Conservation (phyloP, 2,329 filamentous ascomycete species). For the Botryotinia globosa region DNA sequence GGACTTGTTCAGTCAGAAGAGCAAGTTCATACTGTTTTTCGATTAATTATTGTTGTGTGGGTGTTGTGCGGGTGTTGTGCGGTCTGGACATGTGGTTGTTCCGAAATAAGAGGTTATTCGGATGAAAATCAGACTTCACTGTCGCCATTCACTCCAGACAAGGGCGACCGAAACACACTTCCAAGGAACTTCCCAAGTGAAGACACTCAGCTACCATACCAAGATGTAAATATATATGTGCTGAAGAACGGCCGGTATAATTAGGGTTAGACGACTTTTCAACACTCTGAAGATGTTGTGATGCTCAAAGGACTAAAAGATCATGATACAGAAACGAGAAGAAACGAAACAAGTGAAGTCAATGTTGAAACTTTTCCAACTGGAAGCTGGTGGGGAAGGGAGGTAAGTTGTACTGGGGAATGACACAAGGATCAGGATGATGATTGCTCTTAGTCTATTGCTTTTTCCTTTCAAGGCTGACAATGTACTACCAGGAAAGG, state of each 20-base stretch:
- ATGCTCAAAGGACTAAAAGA: background rate
- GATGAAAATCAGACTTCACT: slow-evolving; percentile 6
- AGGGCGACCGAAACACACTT: background rate
- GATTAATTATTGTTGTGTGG: background rate
- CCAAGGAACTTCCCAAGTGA: background rate
- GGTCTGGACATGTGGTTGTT: background rate
- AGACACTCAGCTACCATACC: background rate
- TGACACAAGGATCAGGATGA: background rate
- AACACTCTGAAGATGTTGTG: background rate
- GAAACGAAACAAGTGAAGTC: background rate
- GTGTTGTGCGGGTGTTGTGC: background rate
- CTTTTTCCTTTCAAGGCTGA: slow-evolving; percentile 9
- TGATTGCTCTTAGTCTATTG: background rate
- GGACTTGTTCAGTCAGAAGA: background rate
- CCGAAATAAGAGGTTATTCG: slow-evolving; percentile 7
- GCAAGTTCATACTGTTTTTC: background rate
- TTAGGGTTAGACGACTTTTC: background rate
- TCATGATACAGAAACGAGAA: background rate
- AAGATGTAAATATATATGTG: background rate
- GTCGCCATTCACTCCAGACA: slow-evolving; percentile 8
- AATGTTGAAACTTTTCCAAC: background rate
- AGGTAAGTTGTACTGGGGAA: slow-evolving; percentile 4
- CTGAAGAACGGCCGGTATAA: background rate
- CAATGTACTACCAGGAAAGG: background rate
- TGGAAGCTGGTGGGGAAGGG: background rate